Base-by-base conservation (phyloP, 192 early-diverging fungal genomes). In the Rhizophlyctis rosea region DNA sequence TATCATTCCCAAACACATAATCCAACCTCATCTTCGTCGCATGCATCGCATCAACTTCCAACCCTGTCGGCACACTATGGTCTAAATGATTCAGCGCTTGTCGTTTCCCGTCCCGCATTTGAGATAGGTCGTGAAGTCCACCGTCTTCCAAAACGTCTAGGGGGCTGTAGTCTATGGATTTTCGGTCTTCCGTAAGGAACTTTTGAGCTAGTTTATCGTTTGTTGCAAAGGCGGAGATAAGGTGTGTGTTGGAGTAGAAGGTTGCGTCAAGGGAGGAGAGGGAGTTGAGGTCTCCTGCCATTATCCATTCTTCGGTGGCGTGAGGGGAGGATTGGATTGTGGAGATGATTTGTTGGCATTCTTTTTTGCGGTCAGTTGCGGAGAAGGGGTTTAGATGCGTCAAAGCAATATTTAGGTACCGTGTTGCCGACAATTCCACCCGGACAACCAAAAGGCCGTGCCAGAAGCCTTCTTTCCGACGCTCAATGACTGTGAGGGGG, bases 311-410 rank as follows among this genome's bases (percentile, higher is more conserved):
- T 9, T 47, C 39, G 9, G 39, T 47, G 9, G 4, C 9, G 28
- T 9, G 29, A 18, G 27, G 28, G 7, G 31, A 32, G 32, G 24
- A 4, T 23, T 5, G 21, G 32, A 62, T 33, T 4, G 7, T 7
- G 13, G 31, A 24, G 21, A 23, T 13, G 13, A 62, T 50, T 2
- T 1, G 11, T 13, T n/a, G 9, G 0, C 49, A 29, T 34, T 62
- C 61, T 29, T 53, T 21, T 21, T n/a, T 33, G 13, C 61, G 23
- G 23, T 13, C 61, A 1, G 11, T 21, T 11, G 50, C 61, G 16
- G 49, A 52, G 0, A 52, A 32, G 4, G 61, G 61, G 33, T 62
- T 62, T 50, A 62, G 13, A 52, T 62, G 61, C 2, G 61, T 62
- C 49, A 62, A 7, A 9, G 30, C 32, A 4, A 62, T 32, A 30